Conservation (phyloP, 352 stramenopile genomes). For the Peronospora belbahrii region DNA sequence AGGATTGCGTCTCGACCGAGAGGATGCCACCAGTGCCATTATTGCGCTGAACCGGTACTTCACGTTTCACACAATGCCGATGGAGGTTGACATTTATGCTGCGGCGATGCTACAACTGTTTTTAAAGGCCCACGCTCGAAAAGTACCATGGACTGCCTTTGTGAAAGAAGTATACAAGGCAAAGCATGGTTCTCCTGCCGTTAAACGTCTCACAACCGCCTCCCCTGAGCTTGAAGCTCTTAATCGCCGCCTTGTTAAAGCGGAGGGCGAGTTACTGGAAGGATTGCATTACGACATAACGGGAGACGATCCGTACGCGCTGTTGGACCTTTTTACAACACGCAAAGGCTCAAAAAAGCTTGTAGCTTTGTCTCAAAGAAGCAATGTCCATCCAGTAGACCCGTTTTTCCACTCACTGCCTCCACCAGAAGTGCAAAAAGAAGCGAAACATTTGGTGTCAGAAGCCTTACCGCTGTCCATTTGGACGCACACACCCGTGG, state of each 20-base stretch:
- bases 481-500: conserved; percentile 51
- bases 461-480: conserved; percentile 49
- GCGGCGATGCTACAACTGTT: conserved; percentile 69
- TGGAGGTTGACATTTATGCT: conserved; percentile 59
- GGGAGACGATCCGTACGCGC: conserved; percentile 53
- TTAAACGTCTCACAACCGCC: conserved; percentile 14
- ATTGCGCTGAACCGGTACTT: conserved; percentile 75
- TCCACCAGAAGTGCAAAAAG: conserved; percentile 47
- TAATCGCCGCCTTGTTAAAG: conserved; percentile 50
- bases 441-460: conserved; percentile 57
- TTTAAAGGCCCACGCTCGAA: conserved; percentile 60
- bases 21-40: conserved; percentile 67
- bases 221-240: conserved; percentile 48
- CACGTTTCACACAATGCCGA: conserved; percentile 64
- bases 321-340: conserved; percentile 62
- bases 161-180: conserved; percentile 64
- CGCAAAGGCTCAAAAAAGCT: conserved; percentile 40
- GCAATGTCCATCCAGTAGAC: conserved; percentile 4
- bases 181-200: conserved; percentile 29
- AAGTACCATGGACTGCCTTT: conserved; percentile 53
- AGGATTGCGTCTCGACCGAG: conserved; percentile 48
- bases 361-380: conserved; percentile 8
- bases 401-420: conserved; percentile 20
- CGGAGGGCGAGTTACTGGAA: conserved; percentile 59
- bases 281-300: conserved; percentile 69